Conservation (phyloP, 2,329 filamentous ascomycete genomes). For the Shiraia bambusicola region DNA sequence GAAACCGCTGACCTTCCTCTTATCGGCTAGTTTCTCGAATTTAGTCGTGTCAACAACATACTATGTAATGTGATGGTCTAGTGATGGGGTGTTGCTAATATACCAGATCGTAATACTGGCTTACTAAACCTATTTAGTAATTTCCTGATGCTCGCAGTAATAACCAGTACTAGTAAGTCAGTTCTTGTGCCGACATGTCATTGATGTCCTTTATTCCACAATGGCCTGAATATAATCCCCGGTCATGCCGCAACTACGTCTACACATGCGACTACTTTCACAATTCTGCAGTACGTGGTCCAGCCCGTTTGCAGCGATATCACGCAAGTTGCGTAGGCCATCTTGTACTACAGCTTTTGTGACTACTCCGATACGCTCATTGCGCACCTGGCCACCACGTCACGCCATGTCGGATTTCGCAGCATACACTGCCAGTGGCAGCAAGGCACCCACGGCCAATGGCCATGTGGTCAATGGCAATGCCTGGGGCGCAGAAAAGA, state of each 20-base stretch:
- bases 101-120: no score
- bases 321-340: conserved; percentile 8
- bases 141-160: no score
- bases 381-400: conserved; percentile 18
- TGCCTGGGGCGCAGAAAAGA: conserved; percentile 46
- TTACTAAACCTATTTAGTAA: no score
- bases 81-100: no score
- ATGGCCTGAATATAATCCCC: conserved; percentile 7
- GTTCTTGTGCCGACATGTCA: no score
- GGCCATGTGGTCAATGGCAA: conserved; percentile 22
- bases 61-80: no score
- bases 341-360: conserved; percentile 10
- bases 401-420: conserved; percentile 36
- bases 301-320: conserved; percentile 23
- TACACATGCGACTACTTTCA: conserved; percentile 16
- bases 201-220: no score
- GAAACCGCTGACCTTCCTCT: no score
- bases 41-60: no score
- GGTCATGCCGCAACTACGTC: conserved; percentile 29
- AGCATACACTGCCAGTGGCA: conserved; percentile 33
- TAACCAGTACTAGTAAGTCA: no score
- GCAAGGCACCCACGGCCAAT: conserved; percentile 15
- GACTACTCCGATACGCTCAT: conserved; percentile 8
- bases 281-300: conserved; percentile 36
- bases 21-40: no score